Evolutionary conservation across 257 asterid genomes (phyloP).

Genomic region (Ligustrum vulgare): DNA sequence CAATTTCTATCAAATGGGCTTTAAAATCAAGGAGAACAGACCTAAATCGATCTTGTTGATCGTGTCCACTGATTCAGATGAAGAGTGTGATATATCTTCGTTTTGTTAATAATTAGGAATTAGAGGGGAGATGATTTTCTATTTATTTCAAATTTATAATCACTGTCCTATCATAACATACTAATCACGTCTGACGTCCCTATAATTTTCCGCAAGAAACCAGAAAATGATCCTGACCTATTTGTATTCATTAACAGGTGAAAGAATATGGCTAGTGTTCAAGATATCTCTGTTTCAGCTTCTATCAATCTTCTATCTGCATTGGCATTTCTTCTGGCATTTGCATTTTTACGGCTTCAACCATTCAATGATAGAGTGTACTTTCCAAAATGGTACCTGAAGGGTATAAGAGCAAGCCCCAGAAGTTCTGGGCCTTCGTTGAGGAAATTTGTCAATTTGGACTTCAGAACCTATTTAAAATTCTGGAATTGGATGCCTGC

Average conservation of each 20-base stretch:
- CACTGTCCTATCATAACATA: background rate
- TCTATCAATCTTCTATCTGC: slow-evolving; percentile 72
- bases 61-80: background rate
- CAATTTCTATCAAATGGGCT: background rate
- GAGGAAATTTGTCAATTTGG: slow-evolving; percentile 52
- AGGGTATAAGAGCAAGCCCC: slow-evolving; percentile 71
- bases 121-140: no score
- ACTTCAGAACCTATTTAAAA: slow-evolving; percentile 47
- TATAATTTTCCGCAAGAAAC: background rate
- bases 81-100: background rate
- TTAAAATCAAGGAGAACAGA: background rate
- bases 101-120: background rate
- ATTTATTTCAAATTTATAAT: background rate
- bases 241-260: background rate
- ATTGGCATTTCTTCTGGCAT: slow-evolving; percentile 70
- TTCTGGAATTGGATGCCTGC: slow-evolving; percentile 95
- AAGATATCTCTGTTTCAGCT: slow-evolving; percentile 71
- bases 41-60: background rate
- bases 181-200: background rate
- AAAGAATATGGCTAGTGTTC: slow-evolving; percentile 61
- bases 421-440: slow-evolving; percentile 42
- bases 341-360: slow-evolving; percentile 73
- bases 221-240: background rate
- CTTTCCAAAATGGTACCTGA: slow-evolving; percentile 84
- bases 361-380: slow-evolving; percentile 77